Evolutionary conservation across 1,284 basidiomycete species (phyloP).

Genomic region (Spongispora temasekensis): DNA sequence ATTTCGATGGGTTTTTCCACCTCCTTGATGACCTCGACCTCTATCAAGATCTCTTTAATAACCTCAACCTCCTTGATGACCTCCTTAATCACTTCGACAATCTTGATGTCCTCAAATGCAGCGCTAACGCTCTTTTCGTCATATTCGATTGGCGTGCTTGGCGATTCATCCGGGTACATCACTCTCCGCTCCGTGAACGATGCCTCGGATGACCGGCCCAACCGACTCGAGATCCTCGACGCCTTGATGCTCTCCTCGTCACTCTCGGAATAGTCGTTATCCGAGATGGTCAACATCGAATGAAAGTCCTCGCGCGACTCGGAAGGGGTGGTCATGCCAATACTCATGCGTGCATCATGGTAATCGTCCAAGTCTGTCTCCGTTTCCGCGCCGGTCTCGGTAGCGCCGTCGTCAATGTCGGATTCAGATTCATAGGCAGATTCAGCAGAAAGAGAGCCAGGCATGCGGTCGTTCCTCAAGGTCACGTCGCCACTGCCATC

Average conservation of each 20-base stretch:
- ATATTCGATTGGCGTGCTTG: conserved; percentile 32
- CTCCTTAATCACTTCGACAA: conserved; percentile 34
- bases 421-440: conserved; percentile 41
- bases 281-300: conserved; percentile 70
- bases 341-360: conserved; percentile 78
- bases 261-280: conserved; percentile 60
- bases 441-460: conserved; percentile 35
- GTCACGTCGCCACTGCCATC: conserved; percentile 50
- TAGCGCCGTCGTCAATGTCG: conserved; percentile 51
- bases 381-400: conserved; percentile 63
- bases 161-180: conserved; percentile 6
- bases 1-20: conserved; percentile 34
- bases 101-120: conserved; percentile 34
- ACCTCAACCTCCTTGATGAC: conserved; percentile 29
- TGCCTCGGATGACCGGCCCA: conserved; percentile 33
- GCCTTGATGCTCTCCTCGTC: conserved; percentile 70
- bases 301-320: conserved; percentile 70
- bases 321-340: conserved; percentile 63
- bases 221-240: conserved; percentile 46
- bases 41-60: conserved; percentile 24
- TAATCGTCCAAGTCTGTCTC: conserved; percentile 79
- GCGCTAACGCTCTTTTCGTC: conserved; percentile 42
- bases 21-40: conserved; percentile 21
- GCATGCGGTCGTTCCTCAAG: conserved; percentile 28
- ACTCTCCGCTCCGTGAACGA: conserved; percentile 17